Conservation (phyloP, 2,329 filamentous ascomycete genomes). For the Fusarium torulosum region DNA sequence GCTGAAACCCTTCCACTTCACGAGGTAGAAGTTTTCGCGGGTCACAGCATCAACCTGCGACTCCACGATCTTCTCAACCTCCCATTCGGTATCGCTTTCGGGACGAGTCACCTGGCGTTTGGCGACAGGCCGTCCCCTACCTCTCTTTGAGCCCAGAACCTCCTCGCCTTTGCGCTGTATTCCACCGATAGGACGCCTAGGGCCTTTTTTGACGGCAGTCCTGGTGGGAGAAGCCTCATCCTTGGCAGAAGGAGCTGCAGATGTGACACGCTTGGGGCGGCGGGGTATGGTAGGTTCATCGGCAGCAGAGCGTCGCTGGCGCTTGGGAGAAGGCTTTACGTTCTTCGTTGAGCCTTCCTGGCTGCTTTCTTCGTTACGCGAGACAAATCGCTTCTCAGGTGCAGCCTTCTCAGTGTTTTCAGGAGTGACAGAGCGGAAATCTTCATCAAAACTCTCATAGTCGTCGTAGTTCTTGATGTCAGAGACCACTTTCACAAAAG, state of each 20-base stretch:
- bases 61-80: constrained; percentile 63
- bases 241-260: not conserved
- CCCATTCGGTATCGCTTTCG: constrained; percentile 54
- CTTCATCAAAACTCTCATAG: constrained; percentile 20
- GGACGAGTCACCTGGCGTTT: constrained; percentile 26
- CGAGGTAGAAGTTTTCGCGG: constrained; percentile 58
- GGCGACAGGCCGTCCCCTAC: constrained; percentile 54
- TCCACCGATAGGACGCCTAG: constrained; percentile 25
- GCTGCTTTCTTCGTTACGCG: not conserved
- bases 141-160: constrained; percentile 43
- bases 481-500: constrained; percentile 8
- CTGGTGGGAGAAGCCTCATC: not conserved
- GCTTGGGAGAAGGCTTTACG: constrained; percentile 20
- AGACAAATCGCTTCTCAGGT: constrained; percentile 12
- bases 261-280: constrained; percentile 32
- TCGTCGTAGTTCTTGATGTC: constrained; percentile 25
- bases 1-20: constrained; percentile 67
- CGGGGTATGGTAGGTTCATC: not conserved
- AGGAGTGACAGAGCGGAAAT: not conserved
- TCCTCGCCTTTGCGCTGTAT: constrained; percentile 20
- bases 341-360: not conserved
- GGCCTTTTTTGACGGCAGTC: constrained; percentile 12
- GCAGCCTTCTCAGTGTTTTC: not conserved
- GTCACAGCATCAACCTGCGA: constrained; percentile 55
- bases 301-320: constrained; percentile 5